Conservation (phyloP, 2,329 filamentous ascomycete genomes). For the Eutypella sp. region DNA sequence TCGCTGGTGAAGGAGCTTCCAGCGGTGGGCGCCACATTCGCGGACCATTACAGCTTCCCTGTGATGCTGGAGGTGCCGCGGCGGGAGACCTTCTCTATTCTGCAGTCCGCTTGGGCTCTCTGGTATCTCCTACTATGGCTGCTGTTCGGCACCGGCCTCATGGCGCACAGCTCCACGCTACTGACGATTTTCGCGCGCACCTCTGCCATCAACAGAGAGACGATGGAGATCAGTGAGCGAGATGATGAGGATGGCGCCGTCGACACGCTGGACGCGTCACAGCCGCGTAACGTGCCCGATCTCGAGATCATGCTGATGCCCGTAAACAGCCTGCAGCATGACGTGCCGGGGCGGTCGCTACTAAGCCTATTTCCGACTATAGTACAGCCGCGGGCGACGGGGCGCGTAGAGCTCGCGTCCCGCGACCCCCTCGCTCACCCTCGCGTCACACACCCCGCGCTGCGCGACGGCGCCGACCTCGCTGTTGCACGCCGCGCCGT, state of each 20-base stretch:
- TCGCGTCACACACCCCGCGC: slow-evolving; percentile 24
- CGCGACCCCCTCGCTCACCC: slow-evolving; percentile 29
- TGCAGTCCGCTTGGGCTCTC: slow-evolving; percentile 15
- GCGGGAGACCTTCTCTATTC: slow-evolving; percentile 18
- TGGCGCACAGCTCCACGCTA: too few relatives aligned
- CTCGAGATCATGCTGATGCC: slow-evolving; percentile 34
- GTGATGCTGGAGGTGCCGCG: slow-evolving; percentile 22
- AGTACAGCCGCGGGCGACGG: slow-evolving; percentile 25
- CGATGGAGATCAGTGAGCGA: slow-evolving; percentile 5
- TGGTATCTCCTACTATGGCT: slow-evolving; percentile 7
- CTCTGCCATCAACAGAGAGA: slow-evolving; percentile 4
- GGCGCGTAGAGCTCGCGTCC: slow-evolving; percentile 28
- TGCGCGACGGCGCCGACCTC: slow-evolving; percentile 26
- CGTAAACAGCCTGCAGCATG: slow-evolving; percentile 23
- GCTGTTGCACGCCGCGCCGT: slow-evolving; percentile 18
- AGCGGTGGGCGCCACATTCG: slow-evolving; percentile 20
- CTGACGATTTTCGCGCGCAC: neutral
- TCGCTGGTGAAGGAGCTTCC: slow-evolving; percentile 19
- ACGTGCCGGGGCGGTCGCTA: slow-evolving; percentile 18
- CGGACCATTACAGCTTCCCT: slow-evolving; percentile 24
- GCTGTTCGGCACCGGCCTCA: slow-evolving; percentile 2
- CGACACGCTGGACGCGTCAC: slow-evolving; percentile 8
- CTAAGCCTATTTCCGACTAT: slow-evolving; percentile 23
- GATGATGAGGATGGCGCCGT: slow-evolving; percentile 1
- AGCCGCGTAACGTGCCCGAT: slow-evolving; percentile 23